Evolutionary conservation across 2,329 filamentous ascomycete species (phyloP), one percentile per base, ranked within the genome.

Genomic region (Pseudogymnoascus sp.): DNA sequence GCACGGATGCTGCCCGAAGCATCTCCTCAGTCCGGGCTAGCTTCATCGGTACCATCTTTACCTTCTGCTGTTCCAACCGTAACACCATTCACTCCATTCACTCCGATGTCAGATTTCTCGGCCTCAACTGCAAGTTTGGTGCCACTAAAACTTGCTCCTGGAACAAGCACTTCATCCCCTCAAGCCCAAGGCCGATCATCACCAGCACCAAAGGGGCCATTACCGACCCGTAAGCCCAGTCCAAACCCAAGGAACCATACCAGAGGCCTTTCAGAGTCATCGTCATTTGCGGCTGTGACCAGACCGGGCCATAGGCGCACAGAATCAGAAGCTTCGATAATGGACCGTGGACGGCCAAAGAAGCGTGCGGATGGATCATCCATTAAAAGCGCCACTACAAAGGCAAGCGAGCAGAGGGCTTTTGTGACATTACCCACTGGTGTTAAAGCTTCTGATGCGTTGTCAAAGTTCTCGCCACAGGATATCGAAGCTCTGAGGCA

Each of bases 351-450:
- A 4, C 79, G 85, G n/a, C 82, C 84, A 0, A 79, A 81, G 64
- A 86, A 83, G 73, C 77, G 82, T 62, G 70, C 70, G 11, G 81
- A 83, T 23, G 72, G 72, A 15, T 74, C 73, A n/a, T 68, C 70
- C 62, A 44, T 37, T 21, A 76, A 75, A 31, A 73, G 73, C 7
- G 70, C 70, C 1, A 70, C 73, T 17, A 69, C 75, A 7, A 78
- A 78, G 67, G 73, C 76, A 50, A 71, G 71, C 9, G 84, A 87
- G 69, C 78, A 82, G 59, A 78, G 78, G 26, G 83, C 82, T 0
- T 87, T 87, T 64, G 83, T 87, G 70, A 76, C 78, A 59, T 76
- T 89, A n/a, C 87, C 86, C 0, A 78, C 78, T 62, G 86, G 86
- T 0, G 80, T 79, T 71, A 79, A 77, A 64, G 79, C 82, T 1